These are phyloP conservation scores for Cadophora sp. DNA, from an alignment of 2,329 filamentous ascomycete species.

Conservation along the genomic window DNA sequence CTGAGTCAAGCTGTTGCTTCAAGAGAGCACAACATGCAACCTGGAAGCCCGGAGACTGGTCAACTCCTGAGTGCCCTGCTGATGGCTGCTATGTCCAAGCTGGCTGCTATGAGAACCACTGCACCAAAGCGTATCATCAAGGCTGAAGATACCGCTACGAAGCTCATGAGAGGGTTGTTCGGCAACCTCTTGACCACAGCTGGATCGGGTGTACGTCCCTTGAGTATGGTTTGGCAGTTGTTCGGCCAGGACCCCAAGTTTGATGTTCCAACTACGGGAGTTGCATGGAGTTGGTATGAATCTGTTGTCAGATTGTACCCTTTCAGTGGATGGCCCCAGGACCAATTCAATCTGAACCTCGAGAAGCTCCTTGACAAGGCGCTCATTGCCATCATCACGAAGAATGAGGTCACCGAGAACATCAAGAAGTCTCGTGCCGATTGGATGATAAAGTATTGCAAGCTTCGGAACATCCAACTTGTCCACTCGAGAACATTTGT, in stretches of 20 bases:
- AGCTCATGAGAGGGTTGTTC: constrained; percentile 42
- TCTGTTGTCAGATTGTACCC: constrained; percentile 36
- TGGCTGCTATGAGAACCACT: constrained; percentile 36
- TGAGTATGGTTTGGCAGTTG: constrained; percentile 40
- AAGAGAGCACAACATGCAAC: constrained; percentile 32
- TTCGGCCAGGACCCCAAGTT: constrained; percentile 31
- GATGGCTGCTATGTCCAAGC: constrained; percentile 42
- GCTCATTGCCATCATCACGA: constrained; percentile 33
- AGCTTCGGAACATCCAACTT: constrained; percentile 38
- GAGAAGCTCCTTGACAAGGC: constrained; percentile 38
- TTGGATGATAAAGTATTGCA: constrained; percentile 34
- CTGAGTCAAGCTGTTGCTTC: constrained; percentile 32
- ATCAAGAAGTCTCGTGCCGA: constrained; percentile 26
- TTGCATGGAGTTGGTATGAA: constrained; percentile 38
- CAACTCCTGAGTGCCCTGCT: constrained; percentile 36
- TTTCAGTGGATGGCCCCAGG: constrained; percentile 35
- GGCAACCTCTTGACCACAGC: constrained; percentile 42
- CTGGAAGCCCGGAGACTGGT: constrained; percentile 32
- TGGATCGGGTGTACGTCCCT: constrained; percentile 37
- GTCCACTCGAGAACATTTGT: constrained; percentile 36
- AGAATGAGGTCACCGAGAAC: constrained; percentile 29
- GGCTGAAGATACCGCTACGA: constrained; percentile 40
- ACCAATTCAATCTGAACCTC: constrained; percentile 34
- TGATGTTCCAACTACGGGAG: constrained; percentile 32
- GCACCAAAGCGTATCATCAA: constrained; percentile 22